Evolutionary conservation across 176 grass and related monocot genomes (phyloP).

Genomic region (Raddia distichophylla): DNA sequence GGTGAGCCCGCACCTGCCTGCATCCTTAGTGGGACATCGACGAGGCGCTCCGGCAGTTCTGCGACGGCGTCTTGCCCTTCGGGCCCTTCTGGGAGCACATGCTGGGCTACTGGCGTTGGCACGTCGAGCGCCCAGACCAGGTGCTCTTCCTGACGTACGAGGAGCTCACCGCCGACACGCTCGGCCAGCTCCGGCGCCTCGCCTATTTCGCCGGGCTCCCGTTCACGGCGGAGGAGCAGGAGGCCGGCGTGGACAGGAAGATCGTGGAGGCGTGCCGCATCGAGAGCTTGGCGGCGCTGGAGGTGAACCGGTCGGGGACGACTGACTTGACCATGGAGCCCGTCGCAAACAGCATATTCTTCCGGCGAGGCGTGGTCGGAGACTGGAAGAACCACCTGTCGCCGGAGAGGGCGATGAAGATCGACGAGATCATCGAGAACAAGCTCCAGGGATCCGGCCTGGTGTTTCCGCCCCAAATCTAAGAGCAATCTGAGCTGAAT

Average conservation of each 20-base stretch:
- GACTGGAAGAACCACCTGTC: slow-evolving; percentile 26
- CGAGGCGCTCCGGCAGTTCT: slow-evolving; percentile 11
- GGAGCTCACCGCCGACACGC: slow-evolving; percentile 19
- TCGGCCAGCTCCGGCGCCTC: background rate
- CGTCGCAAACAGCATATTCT: background rate
- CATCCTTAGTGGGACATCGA: background rate
- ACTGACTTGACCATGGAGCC: background rate
- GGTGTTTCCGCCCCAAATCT: background rate
- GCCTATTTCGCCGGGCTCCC: slow-evolving; percentile 14
- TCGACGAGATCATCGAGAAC: background rate
- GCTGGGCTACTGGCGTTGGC: slow-evolving; percentile 34
- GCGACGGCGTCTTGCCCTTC: background rate
- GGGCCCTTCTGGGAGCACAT: slow-evolving; percentile 26
- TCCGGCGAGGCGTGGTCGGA: slow-evolving; percentile 2
- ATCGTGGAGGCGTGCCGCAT: slow-evolving; percentile 18
- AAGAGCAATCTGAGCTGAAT: no score
- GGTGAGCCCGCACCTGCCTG: no score
- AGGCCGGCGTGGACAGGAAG: background rate
- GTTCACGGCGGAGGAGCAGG: slow-evolving; percentile 17
- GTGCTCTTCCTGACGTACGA: slow-evolving; percentile 45
- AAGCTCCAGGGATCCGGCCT: slow-evolving; percentile 24
- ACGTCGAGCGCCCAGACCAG: background rate
- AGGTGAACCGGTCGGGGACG: background rate
- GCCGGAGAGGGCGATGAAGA: slow-evolving; percentile 8
- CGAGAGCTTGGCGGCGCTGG: background rate